Evolutionary conservation across 441 rosid species (phyloP).

Genomic region (Brassica hybrid): DNA sequence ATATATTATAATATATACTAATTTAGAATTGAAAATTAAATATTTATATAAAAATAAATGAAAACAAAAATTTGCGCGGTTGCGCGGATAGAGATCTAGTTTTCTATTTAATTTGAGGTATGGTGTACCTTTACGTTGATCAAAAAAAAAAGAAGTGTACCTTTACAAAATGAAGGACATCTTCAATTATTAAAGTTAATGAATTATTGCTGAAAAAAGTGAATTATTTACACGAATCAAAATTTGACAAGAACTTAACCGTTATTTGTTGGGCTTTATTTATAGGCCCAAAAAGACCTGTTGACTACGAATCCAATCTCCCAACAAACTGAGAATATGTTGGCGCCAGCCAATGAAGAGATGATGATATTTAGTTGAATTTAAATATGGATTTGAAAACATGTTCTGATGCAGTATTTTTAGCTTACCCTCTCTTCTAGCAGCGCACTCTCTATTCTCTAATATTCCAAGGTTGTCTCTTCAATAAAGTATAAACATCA

Average conservation of each 20-base stretch:
- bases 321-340: no score
- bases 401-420: no score
- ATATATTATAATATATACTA: no score
- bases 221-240: not conserved
- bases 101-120: not conserved
- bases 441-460: no score
- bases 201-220: slow-evolving; percentile 7
- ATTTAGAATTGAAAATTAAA: no score
- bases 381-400: no score
- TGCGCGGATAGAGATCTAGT: no score
- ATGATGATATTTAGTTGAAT: no score
- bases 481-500: not conserved
- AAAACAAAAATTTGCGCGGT: no score
- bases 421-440: no score
- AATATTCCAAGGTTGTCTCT: slow-evolving; percentile 1
- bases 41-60: no score
- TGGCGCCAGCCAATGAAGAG: no score
- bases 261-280: slow-evolving; percentile 18
- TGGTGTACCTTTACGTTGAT: not conserved
- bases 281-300: not conserved
- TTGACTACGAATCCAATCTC: not conserved
- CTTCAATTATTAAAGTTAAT: slow-evolving; percentile 23
- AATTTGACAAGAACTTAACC: slow-evolving; percentile 1
- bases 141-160: not conserved
- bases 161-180: slow-evolving; percentile 18